Evolutionary conservation across 257 asterid species (phyloP), one percentile per base, ranked within the genome.

Genomic region (Lavandula angustifolia): DNA sequence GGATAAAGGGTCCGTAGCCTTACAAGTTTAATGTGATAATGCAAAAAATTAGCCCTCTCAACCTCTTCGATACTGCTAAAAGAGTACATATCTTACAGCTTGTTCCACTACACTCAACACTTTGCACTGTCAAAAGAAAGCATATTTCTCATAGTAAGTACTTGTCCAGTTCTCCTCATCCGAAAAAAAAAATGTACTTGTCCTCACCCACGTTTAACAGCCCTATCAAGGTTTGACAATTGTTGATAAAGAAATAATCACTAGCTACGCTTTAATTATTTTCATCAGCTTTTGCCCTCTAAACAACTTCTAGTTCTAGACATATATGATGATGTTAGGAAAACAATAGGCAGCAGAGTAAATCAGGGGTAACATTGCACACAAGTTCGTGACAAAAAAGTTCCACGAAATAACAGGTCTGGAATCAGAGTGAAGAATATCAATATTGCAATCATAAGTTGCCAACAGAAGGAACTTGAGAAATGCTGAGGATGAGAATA

Each of bases 121-220:
- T 49, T 33, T 46, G 16, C 44, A n/a, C 47, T 65, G 34, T 6
- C 13, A 27, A 72, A 57, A 40, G 47, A 67, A 46, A 62, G 50
- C 42, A 68, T 48, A 17, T 3, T 53, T 33, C 13, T 35, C 29
- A 40, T 34, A 17, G 17, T 6, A 57, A 16, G 31, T 33, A 29
- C 34, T 51, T 16, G 12, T 22, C 61, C 54, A 17, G 37, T 33
- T 44, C 62, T 4, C 3, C 38, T 7, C 5, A 7, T 34, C 5
- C 1, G 27, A 22, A 22, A 22, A 22, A 22, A 22, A 22, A 22
- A 22, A 22, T 8, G 46, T 40, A 40, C 10, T 40, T 8, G 12
- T 40, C 46, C 4, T 34, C 47, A 35, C 46, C 4, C 3, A 38
- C 41, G 48, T 48, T 47, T 40, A 54, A n/a, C 4, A 60, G 48